A percentile compares a stretch with the other conserved stretches of the same genome.
Conservation (phyloP, 83 land plant species). For the Picea abies region DNA sequence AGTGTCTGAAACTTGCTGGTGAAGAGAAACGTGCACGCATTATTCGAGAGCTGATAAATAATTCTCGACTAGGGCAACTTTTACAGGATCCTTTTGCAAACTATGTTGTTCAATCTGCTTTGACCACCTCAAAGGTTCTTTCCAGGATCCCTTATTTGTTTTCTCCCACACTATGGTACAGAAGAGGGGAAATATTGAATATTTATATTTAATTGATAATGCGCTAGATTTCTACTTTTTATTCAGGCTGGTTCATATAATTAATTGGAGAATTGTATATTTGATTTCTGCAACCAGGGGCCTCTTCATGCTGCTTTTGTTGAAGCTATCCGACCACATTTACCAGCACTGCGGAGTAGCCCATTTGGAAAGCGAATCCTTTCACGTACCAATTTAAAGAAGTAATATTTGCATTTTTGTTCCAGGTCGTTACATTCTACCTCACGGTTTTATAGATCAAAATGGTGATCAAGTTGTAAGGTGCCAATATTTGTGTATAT, state of each 20-base stretch:
- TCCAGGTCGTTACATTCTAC: conserved; percentile 1
- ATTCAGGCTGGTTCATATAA: not conserved
- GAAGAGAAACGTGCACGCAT: conserved; percentile 25
- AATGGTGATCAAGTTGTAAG: conserved; percentile 2
- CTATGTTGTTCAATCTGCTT: conserved; percentile 33
- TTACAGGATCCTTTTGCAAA: conserved; percentile 32
- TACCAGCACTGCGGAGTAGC: conserved; percentile 20
- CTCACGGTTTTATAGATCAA: not conserved
- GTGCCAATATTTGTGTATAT: conserved; percentile 17
- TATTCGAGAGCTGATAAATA: conserved; percentile 23
- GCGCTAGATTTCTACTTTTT: not conserved
- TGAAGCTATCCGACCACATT: conserved; percentile 40
- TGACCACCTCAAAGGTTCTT: conserved; percentile 22
- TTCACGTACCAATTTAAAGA: conserved; percentile 29
- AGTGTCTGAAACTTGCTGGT: conserved; percentile 26
- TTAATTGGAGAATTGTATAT: not conserved
- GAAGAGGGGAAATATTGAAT: not conserved
- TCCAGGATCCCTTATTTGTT: not conserved
- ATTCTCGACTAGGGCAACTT: conserved; percentile 24
- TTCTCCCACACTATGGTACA: not conserved
- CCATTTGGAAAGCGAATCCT: conserved; percentile 38
- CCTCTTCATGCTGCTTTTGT: conserved; percentile 30
- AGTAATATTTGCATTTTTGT: conserved; percentile 18
- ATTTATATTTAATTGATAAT: not conserved
- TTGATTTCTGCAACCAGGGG: conserved; percentile 25